phyloP scores from a whole-genome alignment of 108 stramenopile genomes.

The Pseudonitzschia pungens region DNA sequence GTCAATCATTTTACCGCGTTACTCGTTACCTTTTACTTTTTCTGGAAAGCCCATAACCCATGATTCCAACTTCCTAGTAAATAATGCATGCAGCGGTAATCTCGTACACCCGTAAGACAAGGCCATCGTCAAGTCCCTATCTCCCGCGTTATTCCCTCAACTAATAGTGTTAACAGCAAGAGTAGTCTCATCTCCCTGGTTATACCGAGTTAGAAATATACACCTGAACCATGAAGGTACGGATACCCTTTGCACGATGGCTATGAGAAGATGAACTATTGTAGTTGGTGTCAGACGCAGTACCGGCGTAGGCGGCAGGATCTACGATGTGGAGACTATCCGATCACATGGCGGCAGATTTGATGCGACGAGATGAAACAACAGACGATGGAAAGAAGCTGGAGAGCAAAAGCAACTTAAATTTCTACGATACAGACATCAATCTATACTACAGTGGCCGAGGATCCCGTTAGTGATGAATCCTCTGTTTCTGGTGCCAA shows the following conservation, averaged over 20 bases:
- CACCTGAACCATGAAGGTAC: constrained; percentile 14
- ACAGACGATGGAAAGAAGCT: too few species aligned
- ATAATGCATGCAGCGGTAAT: neutral
- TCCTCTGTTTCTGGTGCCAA: too few species aligned
- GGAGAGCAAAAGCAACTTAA: too few species aligned
- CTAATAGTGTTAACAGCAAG: constrained; percentile 7
- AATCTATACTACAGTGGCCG: too few species aligned
- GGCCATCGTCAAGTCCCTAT: constrained; percentile 2
- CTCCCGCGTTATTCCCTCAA: neutral
- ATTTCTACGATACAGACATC: too few species aligned
- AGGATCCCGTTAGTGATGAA: too few species aligned
- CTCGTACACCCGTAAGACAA: neutral
- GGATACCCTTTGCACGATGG: constrained; percentile 4
- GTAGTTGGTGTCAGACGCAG: neutral
- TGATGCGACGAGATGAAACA: too few species aligned
- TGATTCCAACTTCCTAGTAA: neutral
- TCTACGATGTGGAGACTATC: neutral
- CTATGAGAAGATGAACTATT: neutral
- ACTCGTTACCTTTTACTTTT: constrained; percentile 8
- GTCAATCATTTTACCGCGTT: neutral
- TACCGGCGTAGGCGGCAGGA: neutral
- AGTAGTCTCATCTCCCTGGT: constrained; percentile 5
- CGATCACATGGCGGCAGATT: neutral
- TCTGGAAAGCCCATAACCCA: constrained; percentile 3
- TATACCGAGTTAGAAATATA: constrained; percentile 1